Percentiles rank a stretch among this genome's conserved stretches.
These are phyloP conservation scores for Zymoseptoria passerinii DNA, from an alignment of 2,329 filamentous ascomycete genomes.

Conservation along the genomic window DNA sequence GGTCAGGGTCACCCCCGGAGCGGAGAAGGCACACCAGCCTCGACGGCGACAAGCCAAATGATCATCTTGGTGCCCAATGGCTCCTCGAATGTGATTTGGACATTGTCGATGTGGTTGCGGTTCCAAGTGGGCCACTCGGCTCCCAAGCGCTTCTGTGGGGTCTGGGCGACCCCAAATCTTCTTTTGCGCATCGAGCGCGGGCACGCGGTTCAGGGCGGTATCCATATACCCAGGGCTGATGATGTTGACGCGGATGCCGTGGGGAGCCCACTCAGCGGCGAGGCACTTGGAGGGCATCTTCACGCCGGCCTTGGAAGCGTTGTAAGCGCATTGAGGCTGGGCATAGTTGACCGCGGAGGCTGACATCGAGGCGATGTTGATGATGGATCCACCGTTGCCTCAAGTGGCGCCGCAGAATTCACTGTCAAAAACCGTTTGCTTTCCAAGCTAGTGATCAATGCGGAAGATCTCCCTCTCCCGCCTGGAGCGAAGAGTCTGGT, in stretches of 20 bases:
- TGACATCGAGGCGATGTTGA: constrained; percentile 63
- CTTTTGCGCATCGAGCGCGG: constrained; percentile 71
- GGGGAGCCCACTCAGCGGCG: constrained; percentile 75
- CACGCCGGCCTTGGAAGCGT: constrained; percentile 73
- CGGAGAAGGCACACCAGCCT: not conserved
- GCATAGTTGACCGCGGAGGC: constrained; percentile 42
- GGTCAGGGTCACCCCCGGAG: not conserved
- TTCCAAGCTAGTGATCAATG: not conserved
- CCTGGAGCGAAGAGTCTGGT: not conserved
- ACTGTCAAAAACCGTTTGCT: not conserved
- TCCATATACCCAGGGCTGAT: constrained; percentile 84
- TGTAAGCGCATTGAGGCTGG: constrained; percentile 76
- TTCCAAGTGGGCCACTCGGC: constrained; percentile 38
- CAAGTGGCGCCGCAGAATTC: not conserved
- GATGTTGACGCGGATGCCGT: constrained; percentile 73
- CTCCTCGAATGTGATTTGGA: not conserved
- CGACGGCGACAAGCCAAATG: not conserved
- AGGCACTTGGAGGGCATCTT: constrained; percentile 72
- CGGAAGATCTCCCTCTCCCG: not conserved
- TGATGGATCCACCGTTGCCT: constrained; percentile 63
- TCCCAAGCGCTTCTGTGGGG: constrained; percentile 65
- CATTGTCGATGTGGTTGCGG: not conserved
- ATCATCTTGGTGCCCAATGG: not conserved
- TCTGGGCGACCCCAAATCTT: constrained; percentile 68
- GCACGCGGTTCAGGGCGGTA: constrained; percentile 70